Evolutionary conservation across 1,284 basidiomycete species (phyloP).

Genomic region (Volvariella surrecta): DNA sequence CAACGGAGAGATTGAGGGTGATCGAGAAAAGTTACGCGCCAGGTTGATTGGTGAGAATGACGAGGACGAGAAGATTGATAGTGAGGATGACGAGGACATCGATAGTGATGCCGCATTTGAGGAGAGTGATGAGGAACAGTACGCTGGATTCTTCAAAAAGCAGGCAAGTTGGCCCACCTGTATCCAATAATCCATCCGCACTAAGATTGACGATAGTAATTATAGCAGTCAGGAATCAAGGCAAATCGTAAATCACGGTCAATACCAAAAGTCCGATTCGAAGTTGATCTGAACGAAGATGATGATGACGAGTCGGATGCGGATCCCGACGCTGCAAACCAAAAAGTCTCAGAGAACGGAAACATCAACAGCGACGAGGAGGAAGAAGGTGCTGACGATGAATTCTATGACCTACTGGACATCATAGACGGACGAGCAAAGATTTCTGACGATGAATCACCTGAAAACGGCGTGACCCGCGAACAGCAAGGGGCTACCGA

Average conservation of each 20-base stretch:
- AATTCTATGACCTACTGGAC: slow-evolving; percentile 62
- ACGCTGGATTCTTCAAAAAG: slow-evolving; percentile 51
- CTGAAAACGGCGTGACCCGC: background rate
- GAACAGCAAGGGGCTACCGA: background rate
- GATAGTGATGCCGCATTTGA: slow-evolving; percentile 77
- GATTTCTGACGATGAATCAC: slow-evolving; percentile 18
- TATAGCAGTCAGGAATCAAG: slow-evolving; percentile 9
- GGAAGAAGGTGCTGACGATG: slow-evolving; percentile 46
- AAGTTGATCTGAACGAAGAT: slow-evolving; percentile 54
- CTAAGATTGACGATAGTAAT: background rate
- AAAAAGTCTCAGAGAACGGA: slow-evolving; percentile 15
- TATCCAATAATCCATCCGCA: background rate
- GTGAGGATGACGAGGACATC: slow-evolving; percentile 72
- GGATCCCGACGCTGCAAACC: no score
- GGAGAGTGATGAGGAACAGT: slow-evolving; percentile 75
- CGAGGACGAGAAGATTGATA: slow-evolving; percentile 49
- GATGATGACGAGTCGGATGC: slow-evolving; percentile 16
- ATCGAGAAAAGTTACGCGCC: slow-evolving; percentile 29
- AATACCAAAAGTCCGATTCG: slow-evolving; percentile 31
- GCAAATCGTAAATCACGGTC: slow-evolving; percentile 16
- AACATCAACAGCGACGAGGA: slow-evolving; percentile 30
- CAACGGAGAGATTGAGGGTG: slow-evolving; percentile 26
- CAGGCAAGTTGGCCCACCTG: slow-evolving; percentile 35
- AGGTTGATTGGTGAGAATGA: slow-evolving; percentile 50
- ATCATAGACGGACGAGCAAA: slow-evolving; percentile 57